Evolutionary conservation across 2,329 filamentous ascomycete genomes (phyloP), one percentile per base, ranked within the genome.

Genomic region (Aspergillus floridensis): DNA sequence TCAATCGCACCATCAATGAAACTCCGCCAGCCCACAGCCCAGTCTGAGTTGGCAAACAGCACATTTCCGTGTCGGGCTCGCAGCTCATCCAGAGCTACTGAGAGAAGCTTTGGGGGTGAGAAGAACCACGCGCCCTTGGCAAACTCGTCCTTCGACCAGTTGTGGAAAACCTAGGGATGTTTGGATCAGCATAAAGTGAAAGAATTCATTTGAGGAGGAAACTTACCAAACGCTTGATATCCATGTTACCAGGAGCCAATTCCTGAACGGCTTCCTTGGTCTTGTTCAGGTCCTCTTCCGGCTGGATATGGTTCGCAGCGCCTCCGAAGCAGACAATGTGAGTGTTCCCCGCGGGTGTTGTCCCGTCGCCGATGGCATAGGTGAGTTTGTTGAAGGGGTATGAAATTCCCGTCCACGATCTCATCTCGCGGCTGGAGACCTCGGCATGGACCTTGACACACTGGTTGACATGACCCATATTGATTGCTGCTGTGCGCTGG

Each of bases 1-100:
- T 81, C 78, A 47, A 82, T 81, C 0, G 80, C 80, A 0, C 80
- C 80, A 60, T 83, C 81, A 12, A 82, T 81, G 44, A 82, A 82
- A 22, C 79, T 77, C 0, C 80, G 70, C 80, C 81, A 82, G 0
- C 79, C 80, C 7, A 79, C 63, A 2, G 79, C 80, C 80, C 80
- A 82, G 50, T 82, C 80, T 0, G 79, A 77, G 55, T 74, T 79
- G 0, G 79, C 79, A 70, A 82, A 82, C 4, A 80, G 61, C 4
- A 81, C 65, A 38, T 80, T 79, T 0, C 77, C 79, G 44, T 81
- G 78, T 1, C 73, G 69, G 1, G 68, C 69, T 41, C 78, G 66
- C 64, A 82, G 71, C n/a, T 74, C 74, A 0, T 75, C 69, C 0
- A 81, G 67, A 56, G 80, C 75, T 1, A 68, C 71, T 0, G 70